Evolutionary conservation across 2,329 filamentous ascomycete genomes (phyloP).

Genomic region (Penicillium rolfsii): DNA sequence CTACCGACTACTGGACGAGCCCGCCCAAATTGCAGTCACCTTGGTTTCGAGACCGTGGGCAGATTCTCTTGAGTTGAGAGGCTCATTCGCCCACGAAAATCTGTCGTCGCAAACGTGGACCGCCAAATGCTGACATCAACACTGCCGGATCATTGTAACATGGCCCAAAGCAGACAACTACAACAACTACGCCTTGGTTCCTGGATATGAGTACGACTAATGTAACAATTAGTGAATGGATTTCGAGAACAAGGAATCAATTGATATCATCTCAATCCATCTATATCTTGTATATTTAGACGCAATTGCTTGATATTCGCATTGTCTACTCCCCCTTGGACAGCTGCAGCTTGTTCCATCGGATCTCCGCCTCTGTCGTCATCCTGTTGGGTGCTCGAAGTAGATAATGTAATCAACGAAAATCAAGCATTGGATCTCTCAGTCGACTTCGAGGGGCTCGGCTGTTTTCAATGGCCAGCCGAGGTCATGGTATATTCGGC

Average conservation of each 20-base stretch:
- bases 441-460: not conserved
- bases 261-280: not conserved
- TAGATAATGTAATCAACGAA: not conserved
- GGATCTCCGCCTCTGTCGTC: slow-evolving; percentile 21
- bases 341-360: slow-evolving; percentile 10
- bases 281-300: not conserved
- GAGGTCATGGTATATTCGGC: not conserved
- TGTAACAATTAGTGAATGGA: not conserved
- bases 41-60: not conserved
- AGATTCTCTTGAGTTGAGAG: not conserved
- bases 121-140: slow-evolving; percentile 31
- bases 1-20: not conserved
- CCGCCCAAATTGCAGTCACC: not conserved
- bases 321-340: not conserved
- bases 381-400: slow-evolving; percentile 11
- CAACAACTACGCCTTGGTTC: not conserved
- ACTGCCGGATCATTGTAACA: slow-evolving; percentile 28
- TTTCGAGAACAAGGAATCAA: not conserved
- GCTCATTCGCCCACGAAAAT: slow-evolving; percentile 3
- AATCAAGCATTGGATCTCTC: slow-evolving; percentile 1
- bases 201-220: not conserved
- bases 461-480: not conserved
- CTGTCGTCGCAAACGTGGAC: not conserved
- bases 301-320: not conserved
- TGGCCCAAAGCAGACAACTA: slow-evolving; percentile 19